Base-by-base conservation (phyloP, 352 stramenopile species). In the Aphanomyces astaci region DNA sequence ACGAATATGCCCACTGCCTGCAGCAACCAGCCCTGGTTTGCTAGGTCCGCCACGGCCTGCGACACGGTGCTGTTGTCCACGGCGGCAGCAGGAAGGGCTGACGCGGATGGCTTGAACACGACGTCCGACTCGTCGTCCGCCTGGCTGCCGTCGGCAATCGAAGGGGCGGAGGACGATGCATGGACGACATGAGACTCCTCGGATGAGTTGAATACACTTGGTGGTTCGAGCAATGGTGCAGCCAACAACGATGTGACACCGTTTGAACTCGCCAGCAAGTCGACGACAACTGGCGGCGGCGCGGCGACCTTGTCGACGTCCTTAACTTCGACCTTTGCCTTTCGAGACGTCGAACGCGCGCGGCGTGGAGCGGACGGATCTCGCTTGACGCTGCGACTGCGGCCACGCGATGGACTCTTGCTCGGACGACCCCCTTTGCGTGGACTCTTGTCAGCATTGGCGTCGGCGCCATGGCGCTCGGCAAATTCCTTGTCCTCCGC, bases 331-430 rank as follows among this genome's bases (percentile, higher is more conserved):
- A 13, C 48, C 48, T 55, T 55, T 13, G 48, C 17, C 48, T 55
- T 55, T 17, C 60, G 60, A 4, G 60, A 46, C 22, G 17, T 55
- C 24, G 39, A 57, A 24, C 60, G 60, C 5, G 30, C 22, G 3
- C 43, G 36, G 22, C 19, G 36, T 17, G 60, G 45, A 10, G 45
- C 48, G 7, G 10, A 11, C n/a, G 27, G 24, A 4, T 66, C 45
- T n/a, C 49, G 46, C 4, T 30, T 31, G 24, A 63, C 54, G 25
- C 54, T 63, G 31, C 54, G 54, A 39, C 60, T 66, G 22, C 60
- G 60, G n/a, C 24, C 45, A 31, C 60, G 60, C 27, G 60, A 55
- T 15, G 60, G 60, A 27, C 60, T 66, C 48, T 66, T 66, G 60
- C 27, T 45, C 52, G 52, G 24, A 30, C 52, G 52, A 40, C 24